Base-by-base conservation (phyloP, 768 basidiomycete genomes). In the Boletus subparvulus region DNA sequence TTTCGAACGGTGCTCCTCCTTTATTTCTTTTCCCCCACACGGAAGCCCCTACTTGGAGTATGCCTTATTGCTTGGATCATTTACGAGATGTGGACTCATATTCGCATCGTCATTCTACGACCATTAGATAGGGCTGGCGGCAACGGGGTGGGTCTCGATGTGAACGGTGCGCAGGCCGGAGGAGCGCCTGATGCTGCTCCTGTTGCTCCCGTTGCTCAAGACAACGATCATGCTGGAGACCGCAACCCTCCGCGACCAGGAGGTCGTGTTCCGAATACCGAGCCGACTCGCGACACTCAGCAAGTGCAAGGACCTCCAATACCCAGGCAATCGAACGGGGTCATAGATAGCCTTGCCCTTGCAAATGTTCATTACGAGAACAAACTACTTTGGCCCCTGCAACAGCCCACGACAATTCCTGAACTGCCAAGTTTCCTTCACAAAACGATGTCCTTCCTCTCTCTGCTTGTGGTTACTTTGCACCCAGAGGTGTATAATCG, bases 401-500 rank as follows among this genome's bases (percentile, higher is more conserved):
- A 65, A 56, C 55, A 61, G 35, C 46, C 61, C 37, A 10, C 58
- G 44, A 47, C 52, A n/a, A 21, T 44, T 4, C 62, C 62, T 17
- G 67, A 68, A 19, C 78, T 80, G 49, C 86, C 86, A 11, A 69
- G 73, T 24, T 53, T 86, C 6, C 62, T 74, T 10, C 83, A 80
- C 64, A 86, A 83, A 63, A 54, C 73, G 24, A 68, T 70, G 43
- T 79, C 81, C 10, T 89, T 91, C 65, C 59, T 83, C 32, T 73
- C 75, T 32, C 71, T 91, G 35, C 72, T 90, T 41, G 36, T 84
- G 30, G 73, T 81, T 33, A 89, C 88, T 16, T 67, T 88, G 36
- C 84, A 90, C 66, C 89, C 89, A 6, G 88, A 87, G 39, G 76
- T 88, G 40, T 90, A 88, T 83, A 84, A 90, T 65, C 80, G 83